Base-by-base conservation (phyloP, 768 basidiomycete species). In the Sistotremastrum suecicum region DNA sequence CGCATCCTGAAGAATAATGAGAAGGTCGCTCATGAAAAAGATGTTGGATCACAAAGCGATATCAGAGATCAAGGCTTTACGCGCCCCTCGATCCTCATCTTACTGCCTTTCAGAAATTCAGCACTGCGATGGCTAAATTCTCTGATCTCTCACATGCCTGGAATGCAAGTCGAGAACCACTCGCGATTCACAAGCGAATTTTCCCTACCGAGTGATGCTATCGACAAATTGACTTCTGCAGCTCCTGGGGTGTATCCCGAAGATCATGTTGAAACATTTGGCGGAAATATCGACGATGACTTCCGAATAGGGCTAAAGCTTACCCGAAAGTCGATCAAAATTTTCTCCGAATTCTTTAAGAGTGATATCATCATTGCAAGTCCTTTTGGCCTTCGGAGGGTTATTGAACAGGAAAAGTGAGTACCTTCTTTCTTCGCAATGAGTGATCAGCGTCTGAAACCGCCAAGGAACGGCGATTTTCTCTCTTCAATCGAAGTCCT, bases 1-100 rank as follows among this genome's bases (percentile, higher is more conserved):
- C 75, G 77, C 6, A 73, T 99, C 34, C 68, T 97, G 2, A 92
- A 92, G 62, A 97, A 92, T 62, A 98, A 97, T 55, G 89, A 94
- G 51, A 84, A 83, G 37, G 70, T 97, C n/a, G 71, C 84, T 0
- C 75, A 80, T 51, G 77, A 81, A 61, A 20, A 20, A 20, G 20
- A 20, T 20, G 20, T 20, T 20, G 20, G 20, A 20, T 20, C 20
- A 20, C 20, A 20, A 20, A 50, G 58, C 29, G 78, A 87, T 49
- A 72, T 86, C 9, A 87, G 88, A 64, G 95, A 99, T 58, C 95
- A 98, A 71, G 94, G 94, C 30, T 98, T 97, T 64, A 95, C 92
- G 5, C 84, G 95, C 4, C 94, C 95, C 7, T 91, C 94, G 12
- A 69, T 94, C 31, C 83, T 99, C 40, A 66, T 99, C 51, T 77